Percentiles rank a stretch among this genome's conserved stretches.
phyloP scores from a whole-genome alignment of 352 stramenopile species.

The Phytopythium litorale region DNA sequence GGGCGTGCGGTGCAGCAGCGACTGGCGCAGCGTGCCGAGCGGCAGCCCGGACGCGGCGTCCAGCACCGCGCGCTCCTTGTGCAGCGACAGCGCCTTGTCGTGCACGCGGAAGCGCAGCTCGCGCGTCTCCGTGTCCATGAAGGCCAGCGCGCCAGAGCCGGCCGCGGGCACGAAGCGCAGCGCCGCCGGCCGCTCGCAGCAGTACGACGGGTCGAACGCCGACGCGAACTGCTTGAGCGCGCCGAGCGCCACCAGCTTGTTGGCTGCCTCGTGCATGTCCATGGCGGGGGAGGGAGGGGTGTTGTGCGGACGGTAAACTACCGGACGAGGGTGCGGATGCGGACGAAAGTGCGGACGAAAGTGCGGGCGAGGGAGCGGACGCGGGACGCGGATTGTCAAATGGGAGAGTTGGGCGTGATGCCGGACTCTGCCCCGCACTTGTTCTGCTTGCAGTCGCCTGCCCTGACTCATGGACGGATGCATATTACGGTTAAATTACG shows the following conservation, averaged over 20 bases:
- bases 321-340: too few relatives aligned
- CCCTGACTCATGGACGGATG: too few relatives aligned
- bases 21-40: conserved; percentile 25
- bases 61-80: conserved; percentile 32
- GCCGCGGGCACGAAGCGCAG: conserved; percentile 19
- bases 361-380: too few relatives aligned
- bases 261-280: conserved; percentile 25
- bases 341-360: too few relatives aligned
- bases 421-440: too few relatives aligned
- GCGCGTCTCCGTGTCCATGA: conserved; percentile 17
- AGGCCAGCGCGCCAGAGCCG: conserved; percentile 1
- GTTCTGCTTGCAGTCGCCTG: too few relatives aligned
- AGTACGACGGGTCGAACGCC: conserved; percentile 27
- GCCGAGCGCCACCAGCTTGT: conserved; percentile 30
- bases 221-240: conserved; percentile 34
- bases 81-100: conserved; percentile 27
- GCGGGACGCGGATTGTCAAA: too few relatives aligned
- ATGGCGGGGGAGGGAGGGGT: conserved; percentile 4
- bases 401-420: too few relatives aligned
- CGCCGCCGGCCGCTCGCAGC: conserved; percentile 18
- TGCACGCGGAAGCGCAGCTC: conserved; percentile 26
- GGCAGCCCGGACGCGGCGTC: conserved; percentile 28
- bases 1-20: conserved; percentile 29
- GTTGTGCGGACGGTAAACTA: too few relatives aligned
- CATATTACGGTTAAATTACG: too few relatives aligned